These are phyloP conservation scores for Microdochium trichocladiopsis DNA, from an alignment of 2,329 filamentous ascomycete species.

Conservation along the genomic window DNA sequence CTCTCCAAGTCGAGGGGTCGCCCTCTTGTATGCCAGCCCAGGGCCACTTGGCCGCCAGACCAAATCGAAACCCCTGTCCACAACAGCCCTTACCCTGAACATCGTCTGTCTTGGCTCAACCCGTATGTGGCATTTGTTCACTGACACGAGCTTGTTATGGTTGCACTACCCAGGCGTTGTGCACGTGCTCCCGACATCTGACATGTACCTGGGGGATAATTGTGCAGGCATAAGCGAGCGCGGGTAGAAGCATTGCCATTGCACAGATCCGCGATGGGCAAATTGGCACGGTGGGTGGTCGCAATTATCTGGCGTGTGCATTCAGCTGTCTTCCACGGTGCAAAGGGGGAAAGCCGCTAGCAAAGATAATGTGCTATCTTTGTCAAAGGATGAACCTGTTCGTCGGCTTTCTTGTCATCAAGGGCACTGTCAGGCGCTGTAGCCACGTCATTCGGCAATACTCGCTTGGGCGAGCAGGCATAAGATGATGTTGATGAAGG, in stretches of 20 bases:
- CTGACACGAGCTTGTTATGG: background rate
- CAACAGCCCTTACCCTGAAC: background rate
- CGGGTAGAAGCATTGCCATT: background rate
- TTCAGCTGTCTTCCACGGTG: background rate
- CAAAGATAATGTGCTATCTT: background rate
- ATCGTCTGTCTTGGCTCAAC: background rate
- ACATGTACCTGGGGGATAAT: background rate
- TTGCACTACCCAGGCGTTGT: background rate
- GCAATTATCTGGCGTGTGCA: background rate
- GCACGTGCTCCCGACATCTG: background rate
- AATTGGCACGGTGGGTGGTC: background rate
- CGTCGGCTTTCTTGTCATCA: background rate
- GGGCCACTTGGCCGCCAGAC: background rate
- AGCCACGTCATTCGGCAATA: background rate
- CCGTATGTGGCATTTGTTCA: background rate
- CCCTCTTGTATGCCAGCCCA: background rate
- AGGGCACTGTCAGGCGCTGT: background rate
- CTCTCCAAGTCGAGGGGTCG: background rate
- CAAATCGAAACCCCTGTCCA: background rate
- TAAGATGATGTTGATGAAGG: background rate
- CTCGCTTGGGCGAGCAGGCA: background rate
- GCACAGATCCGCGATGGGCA: background rate
- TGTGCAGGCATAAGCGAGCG: background rate
- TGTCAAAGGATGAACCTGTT: background rate
- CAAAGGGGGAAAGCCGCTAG: background rate